Evolutionary conservation across 2,329 filamentous ascomycete genomes (phyloP).

Genomic region (Verticillium longisporum): DNA sequence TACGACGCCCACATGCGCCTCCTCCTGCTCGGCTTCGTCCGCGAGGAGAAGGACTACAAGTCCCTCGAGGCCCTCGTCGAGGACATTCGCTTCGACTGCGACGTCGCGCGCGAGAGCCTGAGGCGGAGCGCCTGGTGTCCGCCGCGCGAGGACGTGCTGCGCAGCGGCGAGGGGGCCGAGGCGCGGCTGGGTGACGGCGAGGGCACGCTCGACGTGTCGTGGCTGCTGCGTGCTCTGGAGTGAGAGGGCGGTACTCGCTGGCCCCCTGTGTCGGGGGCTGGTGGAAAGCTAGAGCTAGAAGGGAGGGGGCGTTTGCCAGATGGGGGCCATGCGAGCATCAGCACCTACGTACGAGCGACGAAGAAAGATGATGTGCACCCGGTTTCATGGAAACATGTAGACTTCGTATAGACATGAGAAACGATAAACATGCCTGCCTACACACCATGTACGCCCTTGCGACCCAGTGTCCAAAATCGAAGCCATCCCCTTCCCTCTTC

Average conservation of each 20-base stretch:
- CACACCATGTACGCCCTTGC: not conserved
- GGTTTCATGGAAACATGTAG: not conserved
- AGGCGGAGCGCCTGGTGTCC: slow-evolving; percentile 55
- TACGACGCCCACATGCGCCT: slow-evolving; percentile 77
- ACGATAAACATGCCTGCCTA: not conserved
- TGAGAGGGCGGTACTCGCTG: not conserved
- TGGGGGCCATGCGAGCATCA: not conserved
- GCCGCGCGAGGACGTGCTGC: slow-evolving; percentile 17
- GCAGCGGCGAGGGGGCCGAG: not conserved
- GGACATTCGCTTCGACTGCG: slow-evolving; percentile 85
- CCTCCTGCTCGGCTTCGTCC: slow-evolving; percentile 77
- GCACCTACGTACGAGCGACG: not conserved
- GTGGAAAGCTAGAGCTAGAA: not conserved
- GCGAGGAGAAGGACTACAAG: slow-evolving; percentile 84
- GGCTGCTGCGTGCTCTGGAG: slow-evolving; percentile 27
- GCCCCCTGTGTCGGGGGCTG: not conserved
- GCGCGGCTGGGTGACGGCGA: slow-evolving; percentile 6
- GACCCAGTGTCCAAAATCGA: no score
- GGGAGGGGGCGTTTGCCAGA: no score
- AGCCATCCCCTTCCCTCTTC: no score
- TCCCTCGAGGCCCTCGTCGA: slow-evolving; percentile 74
- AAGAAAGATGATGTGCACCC: not conserved
- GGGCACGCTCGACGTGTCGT: slow-evolving; percentile 27
- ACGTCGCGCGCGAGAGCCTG: slow-evolving; percentile 71
- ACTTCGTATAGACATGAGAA: not conserved